phyloP scores from a whole-genome alignment of 2,329 filamentous ascomycete genomes.

The Paecilomyces fulvus region DNA sequence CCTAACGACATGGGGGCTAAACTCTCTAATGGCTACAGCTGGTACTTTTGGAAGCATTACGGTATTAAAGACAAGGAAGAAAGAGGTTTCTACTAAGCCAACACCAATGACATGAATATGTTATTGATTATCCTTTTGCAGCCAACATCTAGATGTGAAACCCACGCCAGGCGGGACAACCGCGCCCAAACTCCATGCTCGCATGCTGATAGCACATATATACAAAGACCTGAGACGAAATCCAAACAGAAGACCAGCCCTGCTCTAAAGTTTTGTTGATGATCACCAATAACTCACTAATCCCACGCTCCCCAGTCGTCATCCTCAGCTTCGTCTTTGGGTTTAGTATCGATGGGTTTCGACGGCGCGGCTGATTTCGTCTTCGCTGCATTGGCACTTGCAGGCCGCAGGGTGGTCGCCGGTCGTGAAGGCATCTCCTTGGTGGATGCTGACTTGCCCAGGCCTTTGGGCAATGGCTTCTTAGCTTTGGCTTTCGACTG shows the following conservation, averaged over 20 bases:
- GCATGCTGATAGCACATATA: background rate
- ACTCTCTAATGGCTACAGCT: background rate
- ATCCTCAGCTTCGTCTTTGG: conserved; percentile 37
- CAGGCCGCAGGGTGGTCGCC: conserved; percentile 28
- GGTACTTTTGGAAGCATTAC: background rate
- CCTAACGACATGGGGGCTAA: background rate
- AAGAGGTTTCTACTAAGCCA: no score
- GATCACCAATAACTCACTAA: conserved; percentile 11
- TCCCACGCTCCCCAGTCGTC: conserved; percentile 44
- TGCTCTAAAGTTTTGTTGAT: background rate
- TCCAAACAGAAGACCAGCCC: background rate
- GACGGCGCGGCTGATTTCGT: conserved; percentile 40
- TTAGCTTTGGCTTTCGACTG: conserved; percentile 66
- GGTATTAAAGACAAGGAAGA: background rate
- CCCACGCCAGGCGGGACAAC: background rate
- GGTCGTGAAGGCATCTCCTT: conserved; percentile 25
- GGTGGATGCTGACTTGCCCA: conserved; percentile 51
- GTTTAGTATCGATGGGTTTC: conserved; percentile 64
- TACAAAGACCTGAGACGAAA: background rate
- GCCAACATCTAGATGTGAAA: background rate
- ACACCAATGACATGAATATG: background rate
- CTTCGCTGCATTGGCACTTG: conserved; percentile 33
- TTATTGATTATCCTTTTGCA: background rate
- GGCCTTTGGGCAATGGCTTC: conserved; percentile 74
- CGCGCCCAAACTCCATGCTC: background rate